phyloP scores from a whole-genome alignment of 2,329 filamentous ascomycete genomes.

The Fusarium lateritium region DNA sequence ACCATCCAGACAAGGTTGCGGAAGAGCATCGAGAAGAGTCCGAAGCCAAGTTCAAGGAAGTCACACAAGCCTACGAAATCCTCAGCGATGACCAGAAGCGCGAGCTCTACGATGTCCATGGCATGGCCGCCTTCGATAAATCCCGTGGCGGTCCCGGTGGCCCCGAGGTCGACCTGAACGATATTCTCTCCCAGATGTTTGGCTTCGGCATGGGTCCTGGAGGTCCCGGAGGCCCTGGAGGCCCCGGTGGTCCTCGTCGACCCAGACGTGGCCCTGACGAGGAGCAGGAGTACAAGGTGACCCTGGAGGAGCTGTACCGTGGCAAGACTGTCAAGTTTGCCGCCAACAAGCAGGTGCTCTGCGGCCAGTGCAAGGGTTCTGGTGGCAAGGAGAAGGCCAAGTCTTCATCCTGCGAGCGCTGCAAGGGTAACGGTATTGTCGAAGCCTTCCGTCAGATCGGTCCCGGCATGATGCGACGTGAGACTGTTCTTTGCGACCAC shows the following conservation, averaged over 20 bases:
- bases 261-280: conserved; percentile 84
- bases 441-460: conserved; percentile 87
- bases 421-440: conserved; percentile 83
- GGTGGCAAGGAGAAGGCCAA: conserved; percentile 95
- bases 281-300: conserved; percentile 91
- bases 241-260: conserved; percentile 69
- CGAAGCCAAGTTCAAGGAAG: conserved; percentile 92
- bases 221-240: conserved; percentile 60
- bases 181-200: conserved; percentile 95
- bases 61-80: conserved; percentile 97
- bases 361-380: conserved; percentile 86
- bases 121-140: conserved; percentile 95
- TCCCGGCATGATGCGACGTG: conserved; percentile 86
- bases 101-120: conserved; percentile 90
- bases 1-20: conserved; percentile 96
- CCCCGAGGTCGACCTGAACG: conserved; percentile 87
- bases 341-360: conserved; percentile 94
- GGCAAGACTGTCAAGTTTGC: conserved; percentile 98
- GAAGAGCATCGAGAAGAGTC: conserved; percentile 87
- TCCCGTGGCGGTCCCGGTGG: conserved; percentile 76
- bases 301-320: conserved; percentile 95
- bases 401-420: conserved; percentile 84
- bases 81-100: conserved; percentile 96
- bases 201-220: conserved; percentile 76
- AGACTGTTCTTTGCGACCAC: conserved; percentile 83